Evolutionary conservation across 2,329 filamentous ascomycete genomes (phyloP).

Genomic region (Colletotrichum tanaceti): DNA sequence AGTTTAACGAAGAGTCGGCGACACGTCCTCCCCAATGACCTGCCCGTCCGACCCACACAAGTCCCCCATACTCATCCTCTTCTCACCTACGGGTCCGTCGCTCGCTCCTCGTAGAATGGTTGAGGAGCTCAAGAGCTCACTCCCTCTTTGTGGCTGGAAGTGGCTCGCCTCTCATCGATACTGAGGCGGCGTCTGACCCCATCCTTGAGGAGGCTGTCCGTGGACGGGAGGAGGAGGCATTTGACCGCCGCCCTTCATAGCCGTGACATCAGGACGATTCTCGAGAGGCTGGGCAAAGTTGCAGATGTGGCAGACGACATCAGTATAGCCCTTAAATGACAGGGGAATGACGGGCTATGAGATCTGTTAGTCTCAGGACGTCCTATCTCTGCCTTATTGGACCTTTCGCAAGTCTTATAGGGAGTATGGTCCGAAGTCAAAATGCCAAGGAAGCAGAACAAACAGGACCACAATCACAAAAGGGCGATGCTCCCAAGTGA

Average conservation of each 20-base stretch:
- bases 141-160: neutral
- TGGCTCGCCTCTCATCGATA: conserved; percentile 25
- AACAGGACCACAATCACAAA: neutral
- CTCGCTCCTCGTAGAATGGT: neutral
- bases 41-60: neutral
- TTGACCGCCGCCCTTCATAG: conserved; percentile 58
- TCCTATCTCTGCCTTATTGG: neutral
- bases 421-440: neutral
- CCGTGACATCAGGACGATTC: conserved; percentile 66
- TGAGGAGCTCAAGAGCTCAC: neutral
- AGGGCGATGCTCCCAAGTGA: neutral
- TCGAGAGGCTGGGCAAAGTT: conserved; percentile 77
- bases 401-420: neutral
- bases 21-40: neutral
- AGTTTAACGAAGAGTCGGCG: neutral
- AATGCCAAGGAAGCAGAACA: neutral
- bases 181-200: conserved; percentile 43
- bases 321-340: conserved; percentile 73
- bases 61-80: neutral
- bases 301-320: conserved; percentile 80
- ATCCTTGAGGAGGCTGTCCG: conserved; percentile 50
- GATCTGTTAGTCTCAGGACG: conserved; percentile 17
- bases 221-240: conserved; percentile 49
- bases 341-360: conserved; percentile 76
- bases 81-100: neutral